phyloP scores from a whole-genome alignment of 208 protist genomes.

The Leishmania major region DNA sequence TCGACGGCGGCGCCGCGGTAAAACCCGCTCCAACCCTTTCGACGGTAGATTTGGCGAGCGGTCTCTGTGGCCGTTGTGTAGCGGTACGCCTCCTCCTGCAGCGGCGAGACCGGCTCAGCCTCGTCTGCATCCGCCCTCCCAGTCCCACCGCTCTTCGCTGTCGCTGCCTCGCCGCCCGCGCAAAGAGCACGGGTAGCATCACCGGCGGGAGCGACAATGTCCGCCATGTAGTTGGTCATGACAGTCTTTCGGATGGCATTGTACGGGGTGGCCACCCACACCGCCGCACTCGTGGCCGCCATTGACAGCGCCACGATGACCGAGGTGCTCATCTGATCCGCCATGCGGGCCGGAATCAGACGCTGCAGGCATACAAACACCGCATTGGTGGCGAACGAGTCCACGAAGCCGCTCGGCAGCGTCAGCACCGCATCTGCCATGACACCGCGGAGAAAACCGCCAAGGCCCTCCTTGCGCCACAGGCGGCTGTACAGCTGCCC shows the following conservation, averaged over 20 bases:
- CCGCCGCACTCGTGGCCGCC: constrained; percentile 45
- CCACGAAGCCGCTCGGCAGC: constrained; percentile 55
- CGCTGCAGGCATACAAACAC: constrained; percentile 51
- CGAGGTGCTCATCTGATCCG: constrained; percentile 46
- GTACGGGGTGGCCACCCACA: constrained; percentile 71
- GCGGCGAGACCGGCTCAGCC: background rate
- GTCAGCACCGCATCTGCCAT: constrained; percentile 63
- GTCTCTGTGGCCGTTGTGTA: constrained; percentile 63
- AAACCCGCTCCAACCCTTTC: constrained; percentile 72
- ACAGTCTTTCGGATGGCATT: constrained; percentile 72
- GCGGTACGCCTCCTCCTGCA: constrained; percentile 54
- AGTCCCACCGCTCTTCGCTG: background rate
- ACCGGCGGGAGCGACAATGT: constrained; percentile 55
- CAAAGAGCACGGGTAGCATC: background rate
- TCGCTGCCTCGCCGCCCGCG: background rate
- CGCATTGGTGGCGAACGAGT: constrained; percentile 50
- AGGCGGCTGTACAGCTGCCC: constrained; percentile 45
- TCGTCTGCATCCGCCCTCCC: background rate
- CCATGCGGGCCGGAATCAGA: constrained; percentile 40
- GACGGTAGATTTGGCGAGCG: constrained; percentile 48
- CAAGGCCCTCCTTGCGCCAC: constrained; percentile 61
- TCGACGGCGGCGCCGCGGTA: constrained; percentile 65
- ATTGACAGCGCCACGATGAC: constrained; percentile 57
- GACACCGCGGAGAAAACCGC: constrained; percentile 68
- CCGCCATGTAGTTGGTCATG: constrained; percentile 81